phyloP scores from a whole-genome alignment of 768 basidiomycete species.

The Ramaria sp. region DNA sequence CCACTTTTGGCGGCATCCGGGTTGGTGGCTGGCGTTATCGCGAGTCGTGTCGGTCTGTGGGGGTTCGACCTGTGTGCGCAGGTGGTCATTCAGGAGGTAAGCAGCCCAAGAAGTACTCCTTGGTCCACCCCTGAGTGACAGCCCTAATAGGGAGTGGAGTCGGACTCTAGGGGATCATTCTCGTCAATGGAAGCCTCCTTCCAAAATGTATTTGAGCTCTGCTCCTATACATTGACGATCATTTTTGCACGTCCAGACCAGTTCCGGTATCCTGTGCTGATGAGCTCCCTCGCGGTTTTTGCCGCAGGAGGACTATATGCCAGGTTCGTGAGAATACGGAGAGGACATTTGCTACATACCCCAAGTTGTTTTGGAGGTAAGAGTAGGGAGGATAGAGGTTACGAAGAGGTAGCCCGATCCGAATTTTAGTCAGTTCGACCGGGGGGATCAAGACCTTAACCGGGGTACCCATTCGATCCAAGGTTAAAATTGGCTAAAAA shows the following conservation, averaged over 20 bases:
- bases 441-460: background rate
- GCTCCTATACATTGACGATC: conserved; percentile 18
- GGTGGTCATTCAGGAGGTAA: conserved; percentile 20
- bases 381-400: no score
- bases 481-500: no score
- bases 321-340: no score
- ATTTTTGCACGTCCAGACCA: conserved; percentile 15
- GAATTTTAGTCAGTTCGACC: no score
- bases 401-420: no score
- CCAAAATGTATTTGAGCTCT: conserved; percentile 21
- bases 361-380: no score
- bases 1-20: conserved; percentile 13
- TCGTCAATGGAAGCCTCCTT: conserved; percentile 19
- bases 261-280: no score
- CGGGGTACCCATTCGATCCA: no score
- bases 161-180: conserved; percentile 15
- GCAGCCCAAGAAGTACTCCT: conserved; percentile 11
- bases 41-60: conserved; percentile 22
- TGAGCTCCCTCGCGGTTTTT: no score
- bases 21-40: conserved; percentile 16
- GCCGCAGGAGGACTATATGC: no score
- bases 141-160: background rate
- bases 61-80: conserved; percentile 22
- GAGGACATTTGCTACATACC: no score
- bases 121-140: background rate